Conservation (phyloP, 805 yeast genomes). For the Wickerhamiella qilinensis region DNA sequence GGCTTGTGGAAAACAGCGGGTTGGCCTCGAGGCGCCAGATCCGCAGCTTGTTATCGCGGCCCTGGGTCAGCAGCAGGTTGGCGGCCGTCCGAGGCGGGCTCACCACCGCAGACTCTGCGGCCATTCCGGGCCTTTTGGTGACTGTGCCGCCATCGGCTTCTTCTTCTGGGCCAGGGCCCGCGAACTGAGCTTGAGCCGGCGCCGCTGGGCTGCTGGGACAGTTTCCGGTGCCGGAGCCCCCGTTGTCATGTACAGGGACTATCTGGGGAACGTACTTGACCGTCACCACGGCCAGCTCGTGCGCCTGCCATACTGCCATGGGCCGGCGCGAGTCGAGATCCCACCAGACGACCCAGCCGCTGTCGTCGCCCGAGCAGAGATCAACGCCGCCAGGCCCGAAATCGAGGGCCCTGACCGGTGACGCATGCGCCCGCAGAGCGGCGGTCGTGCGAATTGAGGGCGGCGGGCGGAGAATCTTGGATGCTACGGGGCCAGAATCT, state of each 20-base stretch:
- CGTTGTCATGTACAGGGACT: background rate
- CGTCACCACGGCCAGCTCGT: constrained; percentile 34
- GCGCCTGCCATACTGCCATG: constrained; percentile 41
- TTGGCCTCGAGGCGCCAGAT: constrained; percentile 22
- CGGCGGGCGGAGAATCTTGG: too few species aligned
- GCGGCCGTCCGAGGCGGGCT: constrained; percentile 11
- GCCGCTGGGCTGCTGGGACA: too few species aligned
- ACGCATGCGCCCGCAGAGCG: constrained; percentile 24
- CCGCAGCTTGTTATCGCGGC: constrained; percentile 39
- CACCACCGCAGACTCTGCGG: too few species aligned
- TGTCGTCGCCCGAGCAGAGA: constrained; percentile 40
- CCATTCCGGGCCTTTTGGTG: too few species aligned
- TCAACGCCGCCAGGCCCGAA: constrained; percentile 23
- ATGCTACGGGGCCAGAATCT: too few species aligned
- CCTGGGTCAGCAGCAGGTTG: constrained; percentile 44
- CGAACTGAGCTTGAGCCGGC: too few species aligned
- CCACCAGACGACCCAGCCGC: constrained; percentile 56
- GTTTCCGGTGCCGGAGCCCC: too few species aligned
- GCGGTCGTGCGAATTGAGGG: constrained; percentile 8
- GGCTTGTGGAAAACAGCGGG: constrained; percentile 25
- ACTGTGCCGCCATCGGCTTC: background rate
- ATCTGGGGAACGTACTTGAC: constrained; percentile 25
- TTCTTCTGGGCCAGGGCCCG: too few species aligned
- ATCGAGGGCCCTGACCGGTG: constrained; percentile 18
- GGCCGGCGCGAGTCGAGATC: constrained; percentile 41